Conservation (phyloP, 371 early-diverging fungal species). For the Saksenaea oblongispora region DNA sequence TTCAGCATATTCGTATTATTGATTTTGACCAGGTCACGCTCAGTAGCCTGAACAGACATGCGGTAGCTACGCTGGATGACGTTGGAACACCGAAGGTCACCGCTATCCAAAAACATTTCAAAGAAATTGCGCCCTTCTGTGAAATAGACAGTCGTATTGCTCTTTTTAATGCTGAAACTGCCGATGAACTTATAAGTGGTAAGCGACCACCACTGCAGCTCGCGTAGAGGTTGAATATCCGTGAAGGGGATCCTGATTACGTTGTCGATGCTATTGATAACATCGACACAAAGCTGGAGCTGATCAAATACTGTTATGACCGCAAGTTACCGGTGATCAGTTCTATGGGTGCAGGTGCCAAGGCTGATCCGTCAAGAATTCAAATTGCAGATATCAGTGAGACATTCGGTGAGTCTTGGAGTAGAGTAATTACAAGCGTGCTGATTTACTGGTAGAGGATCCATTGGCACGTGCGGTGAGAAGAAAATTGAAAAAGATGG, state of each 20-base stretch:
- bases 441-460: slow-evolving; percentile 67
- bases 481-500: slow-evolving; percentile 65
- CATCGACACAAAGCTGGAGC: slow-evolving; percentile 87
- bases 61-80: slow-evolving; percentile 84
- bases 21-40: slow-evolving; percentile 97
- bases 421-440: not conserved
- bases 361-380: slow-evolving; percentile 90
- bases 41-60: slow-evolving; percentile 90
- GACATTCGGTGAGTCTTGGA: slow-evolving; percentile 69
- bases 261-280: slow-evolving; percentile 95
- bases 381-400: slow-evolving; percentile 94
- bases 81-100: slow-evolving; percentile 90
- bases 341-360: slow-evolving; percentile 95
- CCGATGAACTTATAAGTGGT: slow-evolving; percentile 72
- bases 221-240: not conserved
- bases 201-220: slow-evolving; percentile 24
- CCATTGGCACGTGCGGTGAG: slow-evolving; percentile 88
- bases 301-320: slow-evolving; percentile 84
- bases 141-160: slow-evolving; percentile 77
- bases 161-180: slow-evolving; percentile 72
- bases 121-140: slow-evolving; percentile 77
- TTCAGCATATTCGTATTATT: slow-evolving; percentile 83
- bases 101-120: slow-evolving; percentile 72
- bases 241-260: slow-evolving; percentile 65
- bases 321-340: slow-evolving; percentile 75